These are phyloP conservation scores for Schizosaccharomyces osmophilus DNA, from an alignment of 805 yeast genomes.

Conservation along the genomic window DNA sequence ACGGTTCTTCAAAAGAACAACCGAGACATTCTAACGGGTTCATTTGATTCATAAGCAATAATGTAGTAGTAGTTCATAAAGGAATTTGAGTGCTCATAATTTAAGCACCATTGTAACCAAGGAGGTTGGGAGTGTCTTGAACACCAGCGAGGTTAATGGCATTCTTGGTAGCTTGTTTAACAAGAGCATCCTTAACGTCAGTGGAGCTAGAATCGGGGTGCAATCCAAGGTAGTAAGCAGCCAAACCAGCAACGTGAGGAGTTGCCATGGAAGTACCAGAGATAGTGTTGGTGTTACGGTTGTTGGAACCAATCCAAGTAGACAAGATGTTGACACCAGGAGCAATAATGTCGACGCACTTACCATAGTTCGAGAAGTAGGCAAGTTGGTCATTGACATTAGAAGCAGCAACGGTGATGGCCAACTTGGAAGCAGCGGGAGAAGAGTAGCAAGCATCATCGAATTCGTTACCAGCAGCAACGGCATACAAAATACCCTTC, in stretches of 20 bases:
- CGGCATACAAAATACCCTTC: slow-evolving; percentile 34
- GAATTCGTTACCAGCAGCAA: slow-evolving; percentile 40
- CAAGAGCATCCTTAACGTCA: neutral
- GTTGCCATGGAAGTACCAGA: slow-evolving; percentile 45
- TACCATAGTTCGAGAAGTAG: slow-evolving; percentile 83
- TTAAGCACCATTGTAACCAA: neutral
- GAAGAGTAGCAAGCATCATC: slow-evolving; percentile 34
- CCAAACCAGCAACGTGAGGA: slow-evolving; percentile 32
- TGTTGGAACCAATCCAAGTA: slow-evolving; percentile 28
- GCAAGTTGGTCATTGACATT: slow-evolving; percentile 77
- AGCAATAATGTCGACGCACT: slow-evolving; percentile 87
- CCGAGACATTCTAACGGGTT: too few species aligned
- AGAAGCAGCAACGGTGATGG: slow-evolving; percentile 88
- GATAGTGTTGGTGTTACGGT: slow-evolving; percentile 25
- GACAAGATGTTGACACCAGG: slow-evolving; percentile 55
- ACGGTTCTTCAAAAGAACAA: too few species aligned
- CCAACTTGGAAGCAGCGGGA: slow-evolving; percentile 35
- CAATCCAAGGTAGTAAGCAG: slow-evolving; percentile 21
- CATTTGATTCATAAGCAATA: too few species aligned
- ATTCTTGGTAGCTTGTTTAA: neutral
- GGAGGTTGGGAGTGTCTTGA: neutral
- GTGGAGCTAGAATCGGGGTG: neutral
- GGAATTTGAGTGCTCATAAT: neutral
- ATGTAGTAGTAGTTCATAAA: neutral
- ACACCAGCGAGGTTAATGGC: neutral